phyloP scores from a whole-genome alignment of 208 protist genomes.

The Leishmania major region DNA sequence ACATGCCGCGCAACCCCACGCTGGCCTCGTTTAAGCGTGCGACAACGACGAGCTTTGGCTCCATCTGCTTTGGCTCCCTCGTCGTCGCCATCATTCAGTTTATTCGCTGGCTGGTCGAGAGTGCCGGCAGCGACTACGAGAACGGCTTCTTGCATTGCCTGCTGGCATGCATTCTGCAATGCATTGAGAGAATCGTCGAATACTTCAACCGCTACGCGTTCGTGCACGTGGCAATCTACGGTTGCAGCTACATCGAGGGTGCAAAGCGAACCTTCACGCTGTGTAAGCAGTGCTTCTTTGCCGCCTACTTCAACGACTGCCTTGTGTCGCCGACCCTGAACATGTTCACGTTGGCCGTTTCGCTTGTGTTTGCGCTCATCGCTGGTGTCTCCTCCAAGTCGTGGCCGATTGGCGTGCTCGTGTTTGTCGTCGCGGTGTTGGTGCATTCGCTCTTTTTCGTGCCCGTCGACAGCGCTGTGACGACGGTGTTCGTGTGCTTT shows the following conservation, averaged over 20 bases:
- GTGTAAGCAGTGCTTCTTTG: constrained; percentile 77
- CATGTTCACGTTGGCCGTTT: constrained; percentile 57
- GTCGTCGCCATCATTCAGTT: constrained; percentile 88
- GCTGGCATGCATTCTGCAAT: constrained; percentile 53
- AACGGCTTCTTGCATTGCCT: constrained; percentile 46
- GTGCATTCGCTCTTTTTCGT: constrained; percentile 71
- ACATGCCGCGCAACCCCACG: constrained; percentile 78
- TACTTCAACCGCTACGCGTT: constrained; percentile 95
- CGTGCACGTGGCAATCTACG: constrained; percentile 93
- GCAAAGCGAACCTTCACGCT: constrained; percentile 88
- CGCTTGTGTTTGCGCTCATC: constrained; percentile 56
- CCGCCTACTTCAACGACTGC: constrained; percentile 90
- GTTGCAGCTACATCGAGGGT: constrained; percentile 88
- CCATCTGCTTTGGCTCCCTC: constrained; percentile 93
- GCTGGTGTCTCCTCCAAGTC: constrained; percentile 39
- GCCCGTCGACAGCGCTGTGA: constrained; percentile 72
- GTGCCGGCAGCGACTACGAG: constrained; percentile 37
- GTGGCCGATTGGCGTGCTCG: constrained; percentile 43
- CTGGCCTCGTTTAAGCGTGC: constrained; percentile 73
- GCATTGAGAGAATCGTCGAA: constrained; percentile 75
- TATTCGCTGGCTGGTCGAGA: constrained; percentile 58
- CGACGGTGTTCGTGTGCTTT: constrained; percentile 91
- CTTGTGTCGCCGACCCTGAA: constrained; percentile 70
- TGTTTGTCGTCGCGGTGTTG: constrained; percentile 52
- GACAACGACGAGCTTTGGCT: constrained; percentile 86